A percentile compares a stretch with the other conserved stretches of the same genome.
These are phyloP conservation scores for Acephala macrosclerotiorum DNA, from an alignment of 2,329 filamentous ascomycete genomes.

Conservation along the genomic window DNA sequence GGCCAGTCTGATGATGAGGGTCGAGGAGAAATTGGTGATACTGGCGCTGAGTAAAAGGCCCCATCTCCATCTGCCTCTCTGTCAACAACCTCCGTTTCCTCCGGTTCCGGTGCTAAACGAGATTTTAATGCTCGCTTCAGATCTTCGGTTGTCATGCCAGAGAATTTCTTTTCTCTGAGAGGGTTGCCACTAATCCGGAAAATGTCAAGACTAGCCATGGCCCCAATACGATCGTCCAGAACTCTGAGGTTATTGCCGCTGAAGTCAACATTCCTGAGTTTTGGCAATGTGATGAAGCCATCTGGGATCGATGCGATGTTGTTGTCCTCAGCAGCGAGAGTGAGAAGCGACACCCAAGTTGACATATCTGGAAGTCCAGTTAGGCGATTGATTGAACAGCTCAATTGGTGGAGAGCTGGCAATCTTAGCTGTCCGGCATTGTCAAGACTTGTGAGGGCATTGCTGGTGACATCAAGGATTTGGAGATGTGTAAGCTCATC, in stretches of 20 bases:
- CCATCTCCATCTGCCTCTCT: slow-evolving; percentile 45
- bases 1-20: slow-evolving; percentile 40
- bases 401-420: slow-evolving; percentile 76
- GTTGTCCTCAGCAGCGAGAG: slow-evolving; percentile 83
- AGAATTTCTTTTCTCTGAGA: slow-evolving; percentile 84
- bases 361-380: slow-evolving; percentile 74
- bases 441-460: slow-evolving; percentile 63
- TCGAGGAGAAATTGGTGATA: slow-evolving; percentile 36
- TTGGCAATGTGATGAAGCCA: slow-evolving; percentile 73
- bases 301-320: slow-evolving; percentile 77
- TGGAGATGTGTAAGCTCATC: slow-evolving; percentile 70
- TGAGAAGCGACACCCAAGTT: slow-evolving; percentile 76
- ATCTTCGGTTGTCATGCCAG: slow-evolving; percentile 80
- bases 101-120: slow-evolving; percentile 64
- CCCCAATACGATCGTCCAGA: slow-evolving; percentile 77
- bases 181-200: slow-evolving; percentile 90
- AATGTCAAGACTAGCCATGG: slow-evolving; percentile 79
- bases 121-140: slow-evolving; percentile 77
- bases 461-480: slow-evolving; percentile 78
- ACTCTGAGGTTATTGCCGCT: slow-evolving; percentile 82
- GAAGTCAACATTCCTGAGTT: slow-evolving; percentile 80
- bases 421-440: slow-evolving; percentile 49
- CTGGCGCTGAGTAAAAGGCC: slow-evolving; percentile 36
- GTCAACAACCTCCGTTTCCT: slow-evolving; percentile 33
- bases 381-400: slow-evolving; percentile 83